A percentile compares a stretch with the other conserved stretches of the same genome.
Conservation (phyloP, 2,329 filamentous ascomycete genomes). For the Harringtonia aguacate region DNA sequence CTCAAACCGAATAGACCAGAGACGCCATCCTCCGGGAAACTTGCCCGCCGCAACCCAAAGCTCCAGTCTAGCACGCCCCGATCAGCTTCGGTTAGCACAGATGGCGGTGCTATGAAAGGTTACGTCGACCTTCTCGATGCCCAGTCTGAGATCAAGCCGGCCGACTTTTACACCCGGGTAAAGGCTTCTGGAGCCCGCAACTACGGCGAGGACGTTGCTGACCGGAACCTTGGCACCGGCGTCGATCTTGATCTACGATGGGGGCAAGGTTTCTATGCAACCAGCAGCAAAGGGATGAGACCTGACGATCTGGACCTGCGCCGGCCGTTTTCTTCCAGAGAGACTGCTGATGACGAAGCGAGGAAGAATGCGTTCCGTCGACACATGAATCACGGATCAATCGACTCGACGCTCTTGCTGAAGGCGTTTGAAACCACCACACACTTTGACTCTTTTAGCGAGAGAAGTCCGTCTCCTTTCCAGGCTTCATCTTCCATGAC, state of each 20-base stretch:
- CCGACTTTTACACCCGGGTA: constrained; percentile 37
- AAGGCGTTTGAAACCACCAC: neutral
- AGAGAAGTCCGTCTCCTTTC: too few relatives aligned
- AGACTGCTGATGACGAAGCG: neutral
- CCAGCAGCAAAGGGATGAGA: neutral
- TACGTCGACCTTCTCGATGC: constrained; percentile 49
- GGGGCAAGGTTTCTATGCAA: constrained; percentile 25
- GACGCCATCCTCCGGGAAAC: too few relatives aligned
- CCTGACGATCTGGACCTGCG: neutral
- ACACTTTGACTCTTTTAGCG: too few relatives aligned
- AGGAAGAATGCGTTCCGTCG: constrained; percentile 1
- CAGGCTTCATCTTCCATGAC: too few relatives aligned
- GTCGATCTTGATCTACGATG: constrained; percentile 20
- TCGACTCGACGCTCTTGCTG: constrained; percentile 8
- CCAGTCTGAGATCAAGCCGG: constrained; percentile 37
- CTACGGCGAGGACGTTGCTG: constrained; percentile 56
- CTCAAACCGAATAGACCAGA: too few relatives aligned
- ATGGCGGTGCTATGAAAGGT: neutral
- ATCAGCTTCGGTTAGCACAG: neutral
- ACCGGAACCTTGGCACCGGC: constrained; percentile 42
- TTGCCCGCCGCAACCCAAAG: too few relatives aligned
- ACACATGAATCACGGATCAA: constrained; percentile 8
- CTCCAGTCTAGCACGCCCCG: neutral
- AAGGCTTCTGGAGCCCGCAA: constrained; percentile 39
- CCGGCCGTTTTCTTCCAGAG: constrained; percentile 1